These are phyloP conservation scores for sunflower (Helianthus annuus) DNA, from an alignment of 129 eudicot genomes.

Conservation along the genomic window DNA sequence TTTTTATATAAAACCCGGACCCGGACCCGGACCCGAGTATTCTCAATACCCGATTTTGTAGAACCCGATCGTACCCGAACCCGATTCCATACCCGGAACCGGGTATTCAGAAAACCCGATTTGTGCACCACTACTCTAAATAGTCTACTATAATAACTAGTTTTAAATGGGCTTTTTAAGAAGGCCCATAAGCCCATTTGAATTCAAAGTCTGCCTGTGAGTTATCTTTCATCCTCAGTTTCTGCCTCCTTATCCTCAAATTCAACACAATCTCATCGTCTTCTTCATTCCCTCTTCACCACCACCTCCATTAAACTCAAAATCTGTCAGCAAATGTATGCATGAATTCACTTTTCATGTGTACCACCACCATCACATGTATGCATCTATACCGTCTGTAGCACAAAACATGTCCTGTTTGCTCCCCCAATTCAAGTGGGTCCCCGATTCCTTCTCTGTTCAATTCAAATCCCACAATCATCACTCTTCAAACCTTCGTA, in stretches of 20 bases:
- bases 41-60: too few species aligned
- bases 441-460: slow-evolving; percentile 65
- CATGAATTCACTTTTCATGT: slow-evolving; percentile 10
- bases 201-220: not conserved
- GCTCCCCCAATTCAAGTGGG: slow-evolving; percentile 90
- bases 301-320: not conserved
- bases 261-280: slow-evolving; percentile 26
- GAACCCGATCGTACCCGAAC: too few species aligned
- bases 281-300: slow-evolving; percentile 14
- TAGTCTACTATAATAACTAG: too few species aligned
- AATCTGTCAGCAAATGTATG: not conserved
- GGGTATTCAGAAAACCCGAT: too few species aligned
- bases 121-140: too few species aligned
- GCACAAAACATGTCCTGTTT: slow-evolving; percentile 73
- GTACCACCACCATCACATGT: slow-evolving; percentile 16
- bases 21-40: too few species aligned
- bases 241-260: slow-evolving; percentile 33
- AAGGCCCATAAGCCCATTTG: slow-evolving; percentile 5
- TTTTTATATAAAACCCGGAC: too few species aligned
- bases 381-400: slow-evolving; percentile 19
- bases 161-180: too few species aligned
- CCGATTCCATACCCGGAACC: too few species aligned
- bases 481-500: slow-evolving; percentile 42
- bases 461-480: slow-evolving; percentile 51
- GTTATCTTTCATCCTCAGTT: slow-evolving; percentile 23